A percentile compares a stretch with the other conserved stretches of the same genome.
Conservation (phyloP, 2,329 filamentous ascomycete species). For the Macrophomina phaseolina region DNA sequence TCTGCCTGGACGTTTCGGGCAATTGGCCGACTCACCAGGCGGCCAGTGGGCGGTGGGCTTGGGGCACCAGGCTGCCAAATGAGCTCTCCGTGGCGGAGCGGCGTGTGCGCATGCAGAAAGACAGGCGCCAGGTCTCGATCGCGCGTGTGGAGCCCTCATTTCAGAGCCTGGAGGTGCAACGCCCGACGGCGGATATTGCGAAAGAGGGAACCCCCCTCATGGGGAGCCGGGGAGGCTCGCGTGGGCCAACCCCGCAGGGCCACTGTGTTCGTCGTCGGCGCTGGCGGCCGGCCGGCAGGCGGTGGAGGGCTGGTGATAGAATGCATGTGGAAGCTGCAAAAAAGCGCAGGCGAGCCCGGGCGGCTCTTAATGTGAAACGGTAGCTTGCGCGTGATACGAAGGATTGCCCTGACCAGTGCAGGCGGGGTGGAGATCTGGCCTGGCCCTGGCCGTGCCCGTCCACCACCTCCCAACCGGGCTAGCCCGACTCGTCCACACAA, state of each 20-base stretch:
- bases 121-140: constrained; percentile 17
- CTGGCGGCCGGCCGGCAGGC: not conserved
- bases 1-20: constrained; percentile 11
- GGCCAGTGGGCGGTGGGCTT: not conserved
- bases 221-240: constrained; percentile 16
- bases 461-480: not conserved
- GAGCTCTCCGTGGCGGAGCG: not conserved
- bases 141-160: constrained; percentile 18
- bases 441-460: not conserved
- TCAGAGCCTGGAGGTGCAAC: constrained; percentile 11
- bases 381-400: constrained; percentile 25
- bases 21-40: not conserved
- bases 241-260: constrained; percentile 21
- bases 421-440: constrained; percentile 23
- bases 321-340: constrained; percentile 21
- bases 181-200: constrained; percentile 19
- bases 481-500: constrained; percentile 14
- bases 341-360: constrained; percentile 23
- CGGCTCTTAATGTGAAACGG: constrained; percentile 24
- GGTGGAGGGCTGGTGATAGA: not conserved
- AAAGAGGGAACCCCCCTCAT: constrained; percentile 20
- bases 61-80: not conserved
- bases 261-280: not conserved
- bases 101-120: constrained; percentile 16
- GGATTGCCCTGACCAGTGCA: constrained; percentile 11